Base-by-base conservation (phyloP, 139 green algal species). In the Penium margaritaceum region DNA sequence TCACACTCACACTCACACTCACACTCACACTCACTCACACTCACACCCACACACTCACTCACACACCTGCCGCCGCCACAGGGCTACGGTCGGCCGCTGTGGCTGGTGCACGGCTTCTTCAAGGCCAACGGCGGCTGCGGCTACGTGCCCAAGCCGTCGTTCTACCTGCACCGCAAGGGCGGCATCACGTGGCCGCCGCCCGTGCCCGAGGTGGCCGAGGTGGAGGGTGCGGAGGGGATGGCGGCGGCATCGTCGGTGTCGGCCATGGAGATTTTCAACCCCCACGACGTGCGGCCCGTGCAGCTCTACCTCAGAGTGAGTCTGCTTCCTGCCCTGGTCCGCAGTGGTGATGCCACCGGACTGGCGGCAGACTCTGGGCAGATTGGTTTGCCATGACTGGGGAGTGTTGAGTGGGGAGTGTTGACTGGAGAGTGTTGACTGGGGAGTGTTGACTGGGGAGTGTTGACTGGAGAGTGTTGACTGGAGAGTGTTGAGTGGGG, bases 91-190 rank as follows among this genome's bases (percentile, higher is more conserved):
- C 67, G 39, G 14, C 68, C 54, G 36, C 75, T 81, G 36, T 81
- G 70, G 75, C 55, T 81, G 36, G 33, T 37, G 27, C 44, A 78
- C 30, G 75, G 67, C 27, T 80, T 81, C 35, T 81, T 81, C 60
- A 6, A 9, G 12, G 68, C 36, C 32, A 81, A 81, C 21, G 75
- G 75, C 57, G 68, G 47, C n/a, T 81, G 75, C 27, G 75, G 75
- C 58, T 78, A 72, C 17, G 46, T 81, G 21, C 24, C 61, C 0
- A 81, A 81, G 51, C 75, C 75, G 35, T n/a, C 69, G 38, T 81
- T 58, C 75, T 73, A 80, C 37, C 34, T 81, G 51, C n/a, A n/a
- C n/a, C n/a, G n/a, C 43, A 54, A 17, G 14, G 15, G 17, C 43
- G 43, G 15, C 43, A 24, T 17, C 43, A 24, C 43, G 43, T 17